phyloP scores from a whole-genome alignment of 306 rosid genomes.

The Acacia melanoxylon region DNA sequence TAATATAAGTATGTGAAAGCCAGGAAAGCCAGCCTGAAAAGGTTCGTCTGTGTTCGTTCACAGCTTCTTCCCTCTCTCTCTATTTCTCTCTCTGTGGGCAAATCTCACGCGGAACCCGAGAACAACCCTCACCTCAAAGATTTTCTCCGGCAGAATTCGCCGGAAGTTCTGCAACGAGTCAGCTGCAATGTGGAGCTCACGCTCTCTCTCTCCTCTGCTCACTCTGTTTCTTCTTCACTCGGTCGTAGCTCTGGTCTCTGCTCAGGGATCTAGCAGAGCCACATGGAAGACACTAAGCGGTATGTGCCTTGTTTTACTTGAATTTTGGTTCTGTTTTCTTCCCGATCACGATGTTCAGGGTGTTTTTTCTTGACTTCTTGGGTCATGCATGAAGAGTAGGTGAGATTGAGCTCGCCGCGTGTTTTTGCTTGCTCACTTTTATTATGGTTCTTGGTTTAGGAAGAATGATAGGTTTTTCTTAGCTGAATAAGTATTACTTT shows the following conservation, averaged over 20 bases:
- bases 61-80: not conserved
- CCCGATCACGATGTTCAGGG: not conserved
- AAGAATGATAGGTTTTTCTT: not conserved
- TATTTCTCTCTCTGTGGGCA: not conserved
- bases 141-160: not conserved
- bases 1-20: slow-evolving; percentile 14
- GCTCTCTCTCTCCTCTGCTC: slow-evolving; percentile 44
- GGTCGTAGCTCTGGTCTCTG: slow-evolving; percentile 46
- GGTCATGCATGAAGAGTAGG: not conserved
- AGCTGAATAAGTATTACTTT: not conserved
- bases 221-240: slow-evolving; percentile 48
- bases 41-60: slow-evolving; percentile 27
- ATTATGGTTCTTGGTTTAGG: not conserved
- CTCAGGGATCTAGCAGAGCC: slow-evolving; percentile 49
- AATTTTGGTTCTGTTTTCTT: not conserved
- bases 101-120: slow-evolving; percentile 33
- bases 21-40: slow-evolving; percentile 36
- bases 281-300: slow-evolving; percentile 68
- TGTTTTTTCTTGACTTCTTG: not conserved
- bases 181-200: slow-evolving; percentile 65
- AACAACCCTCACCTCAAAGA: not conserved
- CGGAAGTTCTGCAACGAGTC: slow-evolving; percentile 9
- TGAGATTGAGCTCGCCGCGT: not conserved
- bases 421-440: not conserved
- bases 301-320: slow-evolving; percentile 18